These are phyloP conservation scores for Aegilops speltoides DNA, from an alignment of 176 grass and related monocot species.

Conservation along the genomic window DNA sequence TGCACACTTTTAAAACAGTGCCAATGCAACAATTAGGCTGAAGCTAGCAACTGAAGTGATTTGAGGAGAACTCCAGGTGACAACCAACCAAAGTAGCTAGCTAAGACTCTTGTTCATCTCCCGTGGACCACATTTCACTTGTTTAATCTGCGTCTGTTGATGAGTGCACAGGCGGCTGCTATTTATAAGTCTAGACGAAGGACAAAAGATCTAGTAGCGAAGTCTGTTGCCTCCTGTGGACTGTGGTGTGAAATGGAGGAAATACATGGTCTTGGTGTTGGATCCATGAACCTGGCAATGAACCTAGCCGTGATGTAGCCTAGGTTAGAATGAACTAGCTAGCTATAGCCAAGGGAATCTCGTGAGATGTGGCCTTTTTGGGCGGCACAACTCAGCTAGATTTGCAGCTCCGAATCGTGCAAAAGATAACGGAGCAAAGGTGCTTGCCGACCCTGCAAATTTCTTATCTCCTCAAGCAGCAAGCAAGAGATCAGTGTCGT, in stretches of 20 bases:
- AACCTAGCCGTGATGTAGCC: constrained; percentile 47
- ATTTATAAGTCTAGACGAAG: constrained; percentile 59
- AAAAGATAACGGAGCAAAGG: constrained; percentile 21
- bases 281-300: constrained; percentile 16
- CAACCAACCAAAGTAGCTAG: constrained; percentile 28
- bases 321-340: constrained; percentile 31
- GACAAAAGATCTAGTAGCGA: background rate
- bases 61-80: constrained; percentile 39
- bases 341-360: constrained; percentile 28
- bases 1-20: background rate
- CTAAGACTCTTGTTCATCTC: background rate
- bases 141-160: constrained; percentile 35
- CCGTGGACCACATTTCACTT: constrained; percentile 30
- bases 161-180: constrained; percentile 32
- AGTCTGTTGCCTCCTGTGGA: constrained; percentile 9
- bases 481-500: background rate
- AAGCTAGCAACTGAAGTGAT: constrained; percentile 34
- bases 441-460: background rate
- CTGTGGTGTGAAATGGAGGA: background rate
- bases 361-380: constrained; percentile 15
- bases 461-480: constrained; percentile 54
- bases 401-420: constrained; percentile 19
- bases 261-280: background rate
- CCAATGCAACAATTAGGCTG: background rate
- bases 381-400: no score